Conservation (phyloP, 2,329 filamentous ascomycete species). For the Trichophyton equinum region DNA sequence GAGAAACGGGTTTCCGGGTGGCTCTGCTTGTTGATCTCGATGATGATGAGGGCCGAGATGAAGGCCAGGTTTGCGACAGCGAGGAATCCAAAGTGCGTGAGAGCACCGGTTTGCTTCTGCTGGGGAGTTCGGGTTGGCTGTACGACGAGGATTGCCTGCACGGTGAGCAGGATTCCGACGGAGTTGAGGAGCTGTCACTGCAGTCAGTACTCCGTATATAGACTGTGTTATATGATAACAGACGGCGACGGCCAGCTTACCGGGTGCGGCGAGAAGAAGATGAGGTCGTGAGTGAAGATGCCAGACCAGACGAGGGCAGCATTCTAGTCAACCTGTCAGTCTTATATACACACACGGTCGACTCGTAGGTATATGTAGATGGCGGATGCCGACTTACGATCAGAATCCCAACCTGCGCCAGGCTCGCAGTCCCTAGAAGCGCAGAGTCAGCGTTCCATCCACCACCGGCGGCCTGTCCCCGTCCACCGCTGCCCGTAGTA, state of each 20-base stretch:
- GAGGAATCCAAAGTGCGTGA: conserved; percentile 55
- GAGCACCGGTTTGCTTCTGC: conserved; percentile 56
- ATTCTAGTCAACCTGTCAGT: conserved; percentile 37
- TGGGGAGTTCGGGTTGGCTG: conserved; percentile 70
- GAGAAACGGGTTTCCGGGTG: conserved; percentile 52
- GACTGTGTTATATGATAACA: neutral
- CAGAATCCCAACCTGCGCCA: neutral
- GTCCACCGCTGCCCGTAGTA: neutral
- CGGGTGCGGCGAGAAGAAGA: conserved; percentile 81
- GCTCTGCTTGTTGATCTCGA: conserved; percentile 63
- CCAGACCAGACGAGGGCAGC: conserved; percentile 63
- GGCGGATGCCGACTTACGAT: no score
- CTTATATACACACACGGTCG: no score
- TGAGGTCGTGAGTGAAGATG: conserved; percentile 57
- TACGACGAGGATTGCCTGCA: conserved; percentile 69
- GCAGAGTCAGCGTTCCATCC: neutral
- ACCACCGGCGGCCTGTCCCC: neutral
- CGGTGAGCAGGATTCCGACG: conserved; percentile 58
- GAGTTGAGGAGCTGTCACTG: conserved; percentile 40
- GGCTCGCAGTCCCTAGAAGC: no score
- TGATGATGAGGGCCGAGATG: conserved; percentile 31
- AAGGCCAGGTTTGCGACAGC: conserved; percentile 41
- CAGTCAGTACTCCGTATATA: neutral
- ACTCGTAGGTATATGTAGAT: no score
- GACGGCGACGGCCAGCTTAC: conserved; percentile 38